phyloP scores from a whole-genome alignment of 2,329 filamentous ascomycete species.

The Talaromyces sp. region DNA sequence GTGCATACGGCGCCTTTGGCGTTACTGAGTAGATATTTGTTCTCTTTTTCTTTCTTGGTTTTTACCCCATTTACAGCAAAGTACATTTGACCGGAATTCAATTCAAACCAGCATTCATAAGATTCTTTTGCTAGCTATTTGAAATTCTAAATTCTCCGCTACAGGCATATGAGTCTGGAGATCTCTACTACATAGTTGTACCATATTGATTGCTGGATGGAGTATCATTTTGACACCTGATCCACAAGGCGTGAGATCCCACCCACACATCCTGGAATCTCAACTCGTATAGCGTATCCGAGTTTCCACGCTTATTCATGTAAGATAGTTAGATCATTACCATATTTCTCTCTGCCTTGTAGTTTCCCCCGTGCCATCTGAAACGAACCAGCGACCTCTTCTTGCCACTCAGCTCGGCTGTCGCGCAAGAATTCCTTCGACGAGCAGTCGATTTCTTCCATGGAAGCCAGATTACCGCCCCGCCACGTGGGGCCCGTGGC shows the following conservation, averaged over 20 bases:
- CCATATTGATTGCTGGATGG: too few relatives aligned
- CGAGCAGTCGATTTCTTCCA: neutral
- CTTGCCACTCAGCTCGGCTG: neutral
- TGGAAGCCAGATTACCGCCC: neutral
- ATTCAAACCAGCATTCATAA: neutral
- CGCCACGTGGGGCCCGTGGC: constrained; percentile 4
- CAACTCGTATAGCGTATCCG: neutral
- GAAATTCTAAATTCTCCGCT: neutral
- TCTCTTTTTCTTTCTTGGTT: neutral
- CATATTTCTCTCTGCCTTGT: too few relatives aligned
- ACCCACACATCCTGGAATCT: neutral
- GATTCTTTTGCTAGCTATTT: too few relatives aligned
- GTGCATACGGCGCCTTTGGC: neutral
- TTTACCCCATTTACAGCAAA: constrained; percentile 1
- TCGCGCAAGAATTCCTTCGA: neutral
- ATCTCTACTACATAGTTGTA: too few relatives aligned
- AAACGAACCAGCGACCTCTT: neutral
- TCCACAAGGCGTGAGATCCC: neutral
- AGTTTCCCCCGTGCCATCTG: too few relatives aligned
- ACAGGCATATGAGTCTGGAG: too few relatives aligned
- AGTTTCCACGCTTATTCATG: too few relatives aligned
- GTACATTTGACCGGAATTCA: neutral
- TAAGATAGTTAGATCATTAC: too few relatives aligned
- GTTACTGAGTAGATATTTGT: neutral
- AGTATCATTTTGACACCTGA: neutral